Evolutionary conservation across 2,329 filamentous ascomycete genomes (phyloP).

Genomic region (Periconia sp.): DNA sequence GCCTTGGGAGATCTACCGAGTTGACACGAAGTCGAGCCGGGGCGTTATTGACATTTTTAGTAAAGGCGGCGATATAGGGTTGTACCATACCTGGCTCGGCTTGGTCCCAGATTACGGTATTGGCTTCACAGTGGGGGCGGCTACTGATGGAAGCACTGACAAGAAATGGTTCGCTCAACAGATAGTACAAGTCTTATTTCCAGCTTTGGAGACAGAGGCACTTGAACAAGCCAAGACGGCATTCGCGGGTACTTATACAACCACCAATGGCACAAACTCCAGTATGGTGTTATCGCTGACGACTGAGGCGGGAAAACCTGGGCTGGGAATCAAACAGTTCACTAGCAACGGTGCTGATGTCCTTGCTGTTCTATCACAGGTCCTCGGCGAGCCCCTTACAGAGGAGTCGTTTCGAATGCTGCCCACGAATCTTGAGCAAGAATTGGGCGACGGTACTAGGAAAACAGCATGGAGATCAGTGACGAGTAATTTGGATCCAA

Average conservation of each 20-base stretch:
- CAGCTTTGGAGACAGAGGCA: constrained; percentile 26
- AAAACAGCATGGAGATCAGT: constrained; percentile 12
- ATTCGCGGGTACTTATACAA: constrained; percentile 29
- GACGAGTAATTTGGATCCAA: background rate
- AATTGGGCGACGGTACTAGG: constrained; percentile 6
- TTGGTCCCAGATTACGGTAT: constrained; percentile 52
- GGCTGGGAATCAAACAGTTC: constrained; percentile 33
- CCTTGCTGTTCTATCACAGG: constrained; percentile 16
- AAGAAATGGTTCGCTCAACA: constrained; percentile 5
- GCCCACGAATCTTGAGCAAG: constrained; percentile 27
- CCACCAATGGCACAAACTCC: constrained; percentile 21
- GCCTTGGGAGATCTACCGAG: constrained; percentile 49
- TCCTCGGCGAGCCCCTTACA: background rate
- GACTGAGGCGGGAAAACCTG: constrained; percentile 25
- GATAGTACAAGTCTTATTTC: constrained; percentile 14
- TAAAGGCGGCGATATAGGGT: constrained; percentile 50
- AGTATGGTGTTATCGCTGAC: constrained; percentile 30
- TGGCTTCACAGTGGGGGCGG: constrained; percentile 47
- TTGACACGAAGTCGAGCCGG: constrained; percentile 11
- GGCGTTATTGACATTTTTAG: constrained; percentile 44
- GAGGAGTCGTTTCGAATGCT: constrained; percentile 23
- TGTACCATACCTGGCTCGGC: constrained; percentile 46
- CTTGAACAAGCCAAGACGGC: constrained; percentile 26
- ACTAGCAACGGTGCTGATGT: constrained; percentile 38
- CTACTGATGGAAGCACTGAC: constrained; percentile 16